These are phyloP conservation scores for Albugo laibachii DNA, from an alignment of 352 stramenopile genomes.

Conservation along the genomic window DNA sequence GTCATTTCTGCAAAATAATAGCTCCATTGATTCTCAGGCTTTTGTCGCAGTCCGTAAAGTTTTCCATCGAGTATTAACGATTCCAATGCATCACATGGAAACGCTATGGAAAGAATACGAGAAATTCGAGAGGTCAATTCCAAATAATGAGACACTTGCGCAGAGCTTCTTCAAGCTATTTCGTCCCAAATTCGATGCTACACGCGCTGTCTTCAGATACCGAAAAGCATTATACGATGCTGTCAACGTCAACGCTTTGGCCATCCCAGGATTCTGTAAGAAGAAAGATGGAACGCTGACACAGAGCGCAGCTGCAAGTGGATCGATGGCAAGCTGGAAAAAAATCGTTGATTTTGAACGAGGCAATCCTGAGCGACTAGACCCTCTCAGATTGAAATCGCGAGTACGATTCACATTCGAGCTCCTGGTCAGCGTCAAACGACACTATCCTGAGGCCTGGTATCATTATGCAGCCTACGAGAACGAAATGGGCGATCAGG, in stretches of 20 bases:
- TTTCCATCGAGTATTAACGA: slow-evolving; percentile 61
- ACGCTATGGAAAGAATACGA: slow-evolving; percentile 75
- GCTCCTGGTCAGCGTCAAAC: slow-evolving; percentile 53
- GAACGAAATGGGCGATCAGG: slow-evolving; percentile 46
- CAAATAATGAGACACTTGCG: slow-evolving; percentile 71
- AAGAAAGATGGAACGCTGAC: slow-evolving; percentile 3
- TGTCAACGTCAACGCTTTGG: slow-evolving; percentile 48
- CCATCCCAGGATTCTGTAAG: slow-evolving; percentile 16
- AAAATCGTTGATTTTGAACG: slow-evolving; percentile 62
- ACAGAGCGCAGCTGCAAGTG: not conserved
- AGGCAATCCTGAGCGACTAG: slow-evolving; percentile 58
- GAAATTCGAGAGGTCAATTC: slow-evolving; percentile 72
- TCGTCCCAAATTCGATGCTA: slow-evolving; percentile 60
- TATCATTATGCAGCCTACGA: slow-evolving; percentile 75
- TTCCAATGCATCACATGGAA: slow-evolving; percentile 63
- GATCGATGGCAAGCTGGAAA: slow-evolving; percentile 53
- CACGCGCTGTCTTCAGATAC: slow-evolving; percentile 55
- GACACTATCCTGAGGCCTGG: slow-evolving; percentile 63
- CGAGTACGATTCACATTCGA: slow-evolving; percentile 74
- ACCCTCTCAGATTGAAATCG: slow-evolving; percentile 53
- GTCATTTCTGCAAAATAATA: slow-evolving; percentile 55
- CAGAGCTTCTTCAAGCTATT: slow-evolving; percentile 82
- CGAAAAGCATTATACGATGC: slow-evolving; percentile 69
- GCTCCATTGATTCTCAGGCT: slow-evolving; percentile 24
- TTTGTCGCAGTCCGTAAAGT: slow-evolving; percentile 67